Base-by-base conservation (phyloP, 495 filamentous ascomycete genomes). In the Penicillium fimorum region DNA sequence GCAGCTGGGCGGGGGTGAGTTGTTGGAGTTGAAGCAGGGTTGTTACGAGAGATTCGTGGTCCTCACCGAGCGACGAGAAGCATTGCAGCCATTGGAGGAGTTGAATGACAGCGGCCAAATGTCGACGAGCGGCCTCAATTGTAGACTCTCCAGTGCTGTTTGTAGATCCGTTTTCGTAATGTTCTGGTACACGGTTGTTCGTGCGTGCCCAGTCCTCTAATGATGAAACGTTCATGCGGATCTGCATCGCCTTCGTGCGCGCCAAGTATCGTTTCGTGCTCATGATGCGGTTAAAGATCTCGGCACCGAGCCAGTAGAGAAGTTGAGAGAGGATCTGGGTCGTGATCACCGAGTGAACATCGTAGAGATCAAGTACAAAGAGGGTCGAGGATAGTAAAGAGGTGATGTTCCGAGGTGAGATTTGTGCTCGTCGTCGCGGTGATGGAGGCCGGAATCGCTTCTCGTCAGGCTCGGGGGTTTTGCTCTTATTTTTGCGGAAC, bases 201-300 rank as follows among this genome's bases (percentile, higher is more conserved):
- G 81, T 76, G 13, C 92, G 81, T 1, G 93, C 94, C 94, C 94
- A 99, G 66, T 99, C 94, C 70, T 99, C 94, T 42, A 99, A 78
- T 2, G 82, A 84, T 4, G 94, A 97, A 25, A 97, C 85, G 68
- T 99, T 99, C 90, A 99, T 96, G 57, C 94, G 90, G 57, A 99
- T 97, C 65, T 99, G 95, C 94, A 99, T 97, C 6, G 94, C 94
- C 70, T 99, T 99, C 13, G 94, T 99, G 30, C 94, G 85, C 5
- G 94, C 92, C 7, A 99, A 82, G 64, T 97, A 99, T 69, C 92
- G 90, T 54, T 90, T 87, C 58, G 92, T 96, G 13, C 88, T 92
- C 86, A 97, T 92, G 67, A 97, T 91, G 56, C 95, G 90, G 68
- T 99, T 99, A 77, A 99, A 99, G 13, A 97, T 82, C 67, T 99